Conservation (phyloP, 192 early-diverging fungal genomes). For the Entrophospora sp. region DNA sequence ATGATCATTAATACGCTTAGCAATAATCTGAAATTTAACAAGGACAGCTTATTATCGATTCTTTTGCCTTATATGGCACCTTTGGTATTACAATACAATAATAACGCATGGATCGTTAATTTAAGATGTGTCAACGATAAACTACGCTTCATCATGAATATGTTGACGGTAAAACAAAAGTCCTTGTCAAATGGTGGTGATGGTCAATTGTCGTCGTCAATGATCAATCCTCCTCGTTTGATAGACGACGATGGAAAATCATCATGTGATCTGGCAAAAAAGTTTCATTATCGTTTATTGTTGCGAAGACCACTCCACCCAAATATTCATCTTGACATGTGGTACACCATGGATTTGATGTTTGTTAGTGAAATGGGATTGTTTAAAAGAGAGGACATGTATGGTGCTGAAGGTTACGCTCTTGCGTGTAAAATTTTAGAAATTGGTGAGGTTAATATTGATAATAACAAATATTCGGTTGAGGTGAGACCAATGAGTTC, state of each 20-base stretch:
- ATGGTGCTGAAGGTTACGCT: slow-evolving; percentile 6
- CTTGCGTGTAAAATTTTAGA: slow-evolving; percentile 6
- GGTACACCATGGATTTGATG: slow-evolving; percentile 20
- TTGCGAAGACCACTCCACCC: slow-evolving; percentile 12
- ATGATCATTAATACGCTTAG: not conserved
- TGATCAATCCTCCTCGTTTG: not conserved
- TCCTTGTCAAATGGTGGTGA: not conserved
- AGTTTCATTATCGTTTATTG: slow-evolving; percentile 15
- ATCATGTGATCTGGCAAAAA: not conserved
- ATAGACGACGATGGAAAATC: not conserved
- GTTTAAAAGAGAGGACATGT: slow-evolving; percentile 13
- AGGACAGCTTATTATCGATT: not conserved
- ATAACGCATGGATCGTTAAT: not conserved
- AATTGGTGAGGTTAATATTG: not conserved
- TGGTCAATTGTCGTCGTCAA: not conserved
- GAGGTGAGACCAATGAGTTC: slow-evolving; percentile 13
- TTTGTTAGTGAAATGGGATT: slow-evolving; percentile 16
- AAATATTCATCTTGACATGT: slow-evolving; percentile 16
- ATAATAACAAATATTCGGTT: not conserved
- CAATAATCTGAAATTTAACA: not conserved
- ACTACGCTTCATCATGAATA: not conserved
- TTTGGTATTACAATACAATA: not conserved
- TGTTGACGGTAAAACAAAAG: not conserved
- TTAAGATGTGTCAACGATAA: slow-evolving; percentile 10
- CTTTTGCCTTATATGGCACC: slow-evolving; percentile 9